Conservation (phyloP, 2,329 filamentous ascomycete genomes). For the Botrytis deweyae region DNA sequence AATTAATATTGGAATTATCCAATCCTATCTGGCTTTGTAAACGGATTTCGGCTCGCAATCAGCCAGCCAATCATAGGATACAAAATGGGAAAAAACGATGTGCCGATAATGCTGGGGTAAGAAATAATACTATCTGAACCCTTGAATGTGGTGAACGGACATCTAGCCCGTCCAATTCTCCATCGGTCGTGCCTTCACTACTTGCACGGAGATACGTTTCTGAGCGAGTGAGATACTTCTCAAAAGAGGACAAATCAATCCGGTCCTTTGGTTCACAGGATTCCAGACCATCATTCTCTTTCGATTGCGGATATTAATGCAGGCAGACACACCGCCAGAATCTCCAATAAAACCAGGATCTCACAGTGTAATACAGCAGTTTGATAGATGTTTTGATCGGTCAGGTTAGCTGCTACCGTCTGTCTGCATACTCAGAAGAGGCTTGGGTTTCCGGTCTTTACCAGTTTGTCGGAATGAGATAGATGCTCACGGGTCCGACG, state of each 20-base stretch:
- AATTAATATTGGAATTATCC: not conserved
- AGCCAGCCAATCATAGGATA: not conserved
- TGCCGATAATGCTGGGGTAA: conserved; percentile 13
- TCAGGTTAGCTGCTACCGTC: not conserved
- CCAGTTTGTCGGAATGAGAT: conserved; percentile 13
- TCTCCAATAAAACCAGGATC: not conserved
- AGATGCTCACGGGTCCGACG: not conserved
- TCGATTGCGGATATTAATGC: conserved; percentile 10
- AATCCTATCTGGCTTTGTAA: not conserved
- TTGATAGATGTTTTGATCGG: not conserved
- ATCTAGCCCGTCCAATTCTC: not conserved
- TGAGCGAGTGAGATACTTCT: not conserved
- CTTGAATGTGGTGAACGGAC: not conserved
- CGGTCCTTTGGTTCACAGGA: conserved; percentile 7
- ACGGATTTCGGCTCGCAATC: conserved; percentile 3
- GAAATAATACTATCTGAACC: not conserved
- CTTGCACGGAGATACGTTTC: not conserved
- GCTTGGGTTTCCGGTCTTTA: conserved; percentile 1
- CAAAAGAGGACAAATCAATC: conserved; percentile 3
- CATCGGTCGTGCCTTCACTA: not conserved
- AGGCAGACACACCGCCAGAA: conserved; percentile 12
- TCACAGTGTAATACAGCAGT: not conserved
- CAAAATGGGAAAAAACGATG: not conserved
- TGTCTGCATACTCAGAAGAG: conserved; percentile 8
- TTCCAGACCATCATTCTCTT: conserved; percentile 11